These are phyloP conservation scores for Alternaria burnsii DNA, from an alignment of 2,329 filamentous ascomycete genomes.

Conservation along the genomic window DNA sequence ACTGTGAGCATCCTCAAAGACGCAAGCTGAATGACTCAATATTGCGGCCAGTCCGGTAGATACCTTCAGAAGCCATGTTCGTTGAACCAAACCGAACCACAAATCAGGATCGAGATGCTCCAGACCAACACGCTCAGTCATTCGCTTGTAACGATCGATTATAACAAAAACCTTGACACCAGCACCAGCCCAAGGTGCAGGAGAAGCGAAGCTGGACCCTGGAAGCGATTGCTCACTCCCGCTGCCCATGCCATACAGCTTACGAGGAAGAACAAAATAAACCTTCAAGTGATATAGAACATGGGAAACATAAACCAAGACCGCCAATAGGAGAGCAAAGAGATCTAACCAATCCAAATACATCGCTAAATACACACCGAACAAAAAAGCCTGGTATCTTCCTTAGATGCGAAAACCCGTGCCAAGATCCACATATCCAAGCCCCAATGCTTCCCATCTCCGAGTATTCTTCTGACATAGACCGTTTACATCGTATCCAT, in stretches of 20 bases:
- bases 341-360: neutral
- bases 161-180: neutral
- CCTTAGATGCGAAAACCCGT: neutral
- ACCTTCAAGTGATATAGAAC: neutral
- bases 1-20: no score
- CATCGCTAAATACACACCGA: conserved; percentile 4
- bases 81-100: neutral
- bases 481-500: conserved; percentile 3
- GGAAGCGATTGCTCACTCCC: neutral
- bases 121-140: neutral
- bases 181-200: neutral
- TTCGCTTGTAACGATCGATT: no score
- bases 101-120: neutral
- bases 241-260: no score
- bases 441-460: neutral
- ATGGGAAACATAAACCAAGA: neutral
- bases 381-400: conserved; percentile 3
- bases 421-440: neutral
- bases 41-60: no score
- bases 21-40: no score
- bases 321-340: neutral
- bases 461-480: neutral
- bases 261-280: neutral
- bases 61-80: neutral
- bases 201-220: neutral